phyloP scores from a whole-genome alignment of 768 basidiomycete species.

The Termitomyces sp. region DNA sequence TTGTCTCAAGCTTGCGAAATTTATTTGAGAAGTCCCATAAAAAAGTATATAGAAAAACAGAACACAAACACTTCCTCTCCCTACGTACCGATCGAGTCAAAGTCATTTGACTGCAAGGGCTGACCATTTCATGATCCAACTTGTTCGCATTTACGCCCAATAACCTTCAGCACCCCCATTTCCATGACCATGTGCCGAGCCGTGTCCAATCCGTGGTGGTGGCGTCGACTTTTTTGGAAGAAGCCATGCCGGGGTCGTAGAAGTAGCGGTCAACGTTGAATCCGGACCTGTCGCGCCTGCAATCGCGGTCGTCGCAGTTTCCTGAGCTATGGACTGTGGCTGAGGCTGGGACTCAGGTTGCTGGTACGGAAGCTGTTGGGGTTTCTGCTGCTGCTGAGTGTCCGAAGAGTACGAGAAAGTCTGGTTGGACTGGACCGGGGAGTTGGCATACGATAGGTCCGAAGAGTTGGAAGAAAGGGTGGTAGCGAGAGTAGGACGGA shows the following conservation, averaged over 20 bases:
- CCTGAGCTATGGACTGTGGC: background rate
- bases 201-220: conserved; percentile 7
- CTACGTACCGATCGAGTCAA: background rate
- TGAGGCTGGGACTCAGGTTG: conserved; percentile 5
- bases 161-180: background rate
- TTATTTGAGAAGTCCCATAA: background rate
- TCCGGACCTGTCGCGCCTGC: background rate
- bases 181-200: background rate
- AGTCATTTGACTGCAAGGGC: background rate
- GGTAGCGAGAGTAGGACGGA: background rate
- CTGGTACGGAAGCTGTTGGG: background rate
- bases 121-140: background rate
- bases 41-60: background rate
- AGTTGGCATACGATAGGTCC: conserved; percentile 7
- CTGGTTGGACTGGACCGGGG: conserved; percentile 3
- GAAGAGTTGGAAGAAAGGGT: conserved; percentile 1
- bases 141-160: background rate
- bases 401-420: conserved; percentile 5
- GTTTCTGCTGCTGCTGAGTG: conserved; percentile 8
- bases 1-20: background rate
- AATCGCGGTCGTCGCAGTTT: background rate
- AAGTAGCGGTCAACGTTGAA: background rate
- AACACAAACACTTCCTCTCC: background rate
- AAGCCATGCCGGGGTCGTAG: conserved; percentile 41
- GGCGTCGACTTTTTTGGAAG: conserved; percentile 35